These are phyloP conservation scores for Hypoxylon sp. DNA, from an alignment of 2,329 filamentous ascomycete genomes.

Conservation along the genomic window DNA sequence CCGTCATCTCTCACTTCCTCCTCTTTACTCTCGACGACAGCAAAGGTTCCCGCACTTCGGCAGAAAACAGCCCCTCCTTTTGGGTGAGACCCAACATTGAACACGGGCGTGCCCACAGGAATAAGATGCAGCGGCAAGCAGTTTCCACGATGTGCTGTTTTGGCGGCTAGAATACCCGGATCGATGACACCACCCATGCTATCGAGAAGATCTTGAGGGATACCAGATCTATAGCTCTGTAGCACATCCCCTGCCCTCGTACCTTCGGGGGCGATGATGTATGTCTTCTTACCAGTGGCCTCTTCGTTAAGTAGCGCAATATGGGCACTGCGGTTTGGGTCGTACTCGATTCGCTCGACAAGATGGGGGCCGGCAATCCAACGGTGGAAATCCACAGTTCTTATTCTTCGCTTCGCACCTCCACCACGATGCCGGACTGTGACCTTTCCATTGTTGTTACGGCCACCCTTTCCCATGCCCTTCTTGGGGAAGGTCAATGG, in stretches of 20 bases:
- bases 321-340: conserved; percentile 92
- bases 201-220: conserved; percentile 86
- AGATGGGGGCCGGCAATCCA: conserved; percentile 83
- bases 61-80: conserved; percentile 89
- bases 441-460: conserved; percentile 88
- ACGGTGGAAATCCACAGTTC: conserved; percentile 90
- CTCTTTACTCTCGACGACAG: conserved; percentile 89
- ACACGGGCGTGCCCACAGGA: conserved; percentile 92
- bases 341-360: conserved; percentile 96
- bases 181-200: conserved; percentile 95
- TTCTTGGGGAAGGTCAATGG: conserved; percentile 92
- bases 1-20: conserved; percentile 76
- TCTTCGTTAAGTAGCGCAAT: conserved; percentile 88
- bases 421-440: conserved; percentile 94
- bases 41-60: conserved; percentile 93
- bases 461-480: conserved; percentile 91
- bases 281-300: conserved; percentile 82
- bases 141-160: conserved; percentile 94
- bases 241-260: conserved; percentile 92
- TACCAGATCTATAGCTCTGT: conserved; percentile 91
- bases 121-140: conserved; percentile 97
- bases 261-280: conserved; percentile 96
- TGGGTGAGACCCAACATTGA: conserved; percentile 84
- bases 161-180: conserved; percentile 94
- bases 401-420: conserved; percentile 91